Evolutionary conservation across 805 yeast genomes (phyloP), one percentile per base, ranked within the genome.

Genomic region (Sungouiozyma ichnusensis): DNA sequence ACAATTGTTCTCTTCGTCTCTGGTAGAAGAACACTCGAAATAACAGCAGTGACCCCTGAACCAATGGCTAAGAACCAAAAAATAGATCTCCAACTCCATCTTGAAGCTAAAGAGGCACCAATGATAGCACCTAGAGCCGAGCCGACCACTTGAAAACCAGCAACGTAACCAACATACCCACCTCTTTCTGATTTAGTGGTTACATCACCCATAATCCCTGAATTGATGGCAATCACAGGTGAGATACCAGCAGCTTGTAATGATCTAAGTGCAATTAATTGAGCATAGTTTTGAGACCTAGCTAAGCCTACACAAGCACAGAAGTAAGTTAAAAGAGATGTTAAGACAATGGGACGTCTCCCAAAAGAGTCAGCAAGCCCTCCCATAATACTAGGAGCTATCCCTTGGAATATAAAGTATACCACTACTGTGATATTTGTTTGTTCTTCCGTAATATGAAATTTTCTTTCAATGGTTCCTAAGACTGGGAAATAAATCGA

Each of bases 401-500:
- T 44, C 2, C 94, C 95, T 62, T 86, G 96, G 42, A 81, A 71
- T 9, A 84, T 57, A 40, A 83, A 71, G 52, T 85, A 86, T 0
- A 84, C 79, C 1, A 86, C 87, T 31, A 87, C 81, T 1, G 94
- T 76, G 14, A 82, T 52, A 54, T 85, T 83, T 41, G 79, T 76
- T 42, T 68, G 62, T 41, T 76, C 80, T 37, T 75, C 74, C 2
- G 77, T 52, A 4, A 80, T 72, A 36, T 69, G 38, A 51, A 86
- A 83, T 20, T 75, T 60, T 0, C 58, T 48, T 38, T 77, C 74
- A 7, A 87, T 63, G 4, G 70, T 66, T 0, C 79, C 74, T 15
- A 86, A 61, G 0, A 86, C 86, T 0, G 94, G 94, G 61, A 83
- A 81, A 55, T 83, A 86, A 11, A 85, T 83, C 0, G 94, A 83